Evolutionary conservation across 257 asterid species (phyloP).

Genomic region (Leptodermis oblonga): DNA sequence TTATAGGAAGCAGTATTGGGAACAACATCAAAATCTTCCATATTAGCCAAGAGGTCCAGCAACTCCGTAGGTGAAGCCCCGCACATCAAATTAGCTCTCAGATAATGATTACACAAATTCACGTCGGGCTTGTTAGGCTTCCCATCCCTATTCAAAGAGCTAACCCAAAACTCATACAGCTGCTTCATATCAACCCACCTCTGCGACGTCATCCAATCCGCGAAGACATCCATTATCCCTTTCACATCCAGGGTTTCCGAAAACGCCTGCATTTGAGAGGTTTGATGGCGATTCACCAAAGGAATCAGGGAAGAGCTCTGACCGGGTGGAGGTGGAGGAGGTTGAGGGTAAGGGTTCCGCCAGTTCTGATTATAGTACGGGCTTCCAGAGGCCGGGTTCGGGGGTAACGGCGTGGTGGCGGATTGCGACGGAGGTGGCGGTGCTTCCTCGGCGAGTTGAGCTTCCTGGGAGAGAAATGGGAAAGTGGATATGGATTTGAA

Average conservation of each 20-base stretch:
- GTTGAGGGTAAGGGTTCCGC: conserved; percentile 46
- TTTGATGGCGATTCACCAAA: conserved; percentile 26
- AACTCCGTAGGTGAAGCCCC: conserved; percentile 52
- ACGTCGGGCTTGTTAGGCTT: conserved; percentile 84
- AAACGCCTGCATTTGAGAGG: conserved; percentile 31
- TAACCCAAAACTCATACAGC: conserved; percentile 70
- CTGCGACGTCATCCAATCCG: conserved; percentile 67
- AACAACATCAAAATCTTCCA: conserved; percentile 48
- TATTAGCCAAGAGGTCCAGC: conserved; percentile 49
- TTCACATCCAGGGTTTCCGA: conserved; percentile 50
- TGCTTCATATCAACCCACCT: conserved; percentile 73
- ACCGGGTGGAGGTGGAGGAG: conserved; percentile 11
- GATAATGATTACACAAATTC: conserved; percentile 59
- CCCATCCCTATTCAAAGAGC: conserved; percentile 60
- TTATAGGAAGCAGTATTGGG: conserved; percentile 81
- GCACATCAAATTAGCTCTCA: conserved; percentile 77
- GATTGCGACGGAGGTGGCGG: conserved; percentile 15
- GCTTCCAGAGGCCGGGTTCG: conserved; percentile 72
- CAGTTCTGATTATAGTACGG: conserved; percentile 68
- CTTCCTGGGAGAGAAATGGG: conserved; percentile 60
- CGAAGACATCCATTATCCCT: conserved; percentile 49
- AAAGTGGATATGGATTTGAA: conserved; percentile 64
- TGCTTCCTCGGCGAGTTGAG: conserved; percentile 45
- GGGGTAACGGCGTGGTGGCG: conserved; percentile 53
- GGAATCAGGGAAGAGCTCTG: conserved; percentile 43